phyloP scores from a whole-genome alignment of 225 moss, liverwort and hornwort genomes.

The Pleurozium schreberi region DNA sequence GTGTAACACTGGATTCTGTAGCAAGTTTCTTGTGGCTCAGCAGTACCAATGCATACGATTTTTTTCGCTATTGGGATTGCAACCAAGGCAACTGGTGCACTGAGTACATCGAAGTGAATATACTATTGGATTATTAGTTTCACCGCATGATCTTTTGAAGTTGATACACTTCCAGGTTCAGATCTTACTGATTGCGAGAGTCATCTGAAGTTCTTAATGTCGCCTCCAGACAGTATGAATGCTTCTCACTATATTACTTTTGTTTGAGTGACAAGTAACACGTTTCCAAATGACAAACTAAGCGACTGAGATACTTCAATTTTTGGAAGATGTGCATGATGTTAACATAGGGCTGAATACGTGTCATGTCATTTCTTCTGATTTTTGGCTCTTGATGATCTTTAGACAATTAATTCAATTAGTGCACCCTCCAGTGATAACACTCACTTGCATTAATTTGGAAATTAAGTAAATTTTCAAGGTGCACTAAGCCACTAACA shows the following conservation, averaged over 20 bases:
- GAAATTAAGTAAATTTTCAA: background rate
- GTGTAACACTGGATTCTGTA: constrained; percentile 4
- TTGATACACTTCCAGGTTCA: no score
- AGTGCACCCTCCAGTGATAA: background rate
- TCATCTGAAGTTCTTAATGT: background rate
- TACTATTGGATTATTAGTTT: background rate
- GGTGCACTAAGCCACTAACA: background rate
- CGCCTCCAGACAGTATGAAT: background rate
- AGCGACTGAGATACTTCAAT: background rate
- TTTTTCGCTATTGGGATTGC: constrained; percentile 11
- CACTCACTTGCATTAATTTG: background rate
- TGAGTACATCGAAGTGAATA: background rate
- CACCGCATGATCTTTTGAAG: background rate
- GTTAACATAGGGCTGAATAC: no score
- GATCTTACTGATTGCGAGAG: background rate
- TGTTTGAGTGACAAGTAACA: no score
- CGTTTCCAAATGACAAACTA: background rate
- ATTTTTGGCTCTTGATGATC: background rate
- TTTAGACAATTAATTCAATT: no score
- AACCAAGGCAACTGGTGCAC: background rate
- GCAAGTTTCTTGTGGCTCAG: background rate
- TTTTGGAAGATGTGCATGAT: background rate
- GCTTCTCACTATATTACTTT: background rate
- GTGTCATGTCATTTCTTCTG: background rate
- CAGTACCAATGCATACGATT: background rate